phyloP scores from a whole-genome alignment of 805 yeast species.

The Dipodascopsis tothii region DNA sequence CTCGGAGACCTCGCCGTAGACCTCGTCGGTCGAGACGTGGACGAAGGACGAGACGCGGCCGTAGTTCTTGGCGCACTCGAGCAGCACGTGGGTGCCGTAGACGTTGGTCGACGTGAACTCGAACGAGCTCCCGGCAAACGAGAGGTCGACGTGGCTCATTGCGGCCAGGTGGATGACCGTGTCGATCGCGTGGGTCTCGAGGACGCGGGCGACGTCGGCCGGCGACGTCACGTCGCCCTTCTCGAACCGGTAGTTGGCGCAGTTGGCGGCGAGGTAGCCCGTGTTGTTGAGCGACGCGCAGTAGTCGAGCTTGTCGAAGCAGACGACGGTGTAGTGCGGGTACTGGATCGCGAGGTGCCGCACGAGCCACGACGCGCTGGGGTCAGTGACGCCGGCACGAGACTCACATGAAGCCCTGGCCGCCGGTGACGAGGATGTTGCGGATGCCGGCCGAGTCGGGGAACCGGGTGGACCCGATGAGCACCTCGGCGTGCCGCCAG shows the following conservation, averaged over 20 bases:
- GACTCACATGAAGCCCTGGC: constrained; percentile 46
- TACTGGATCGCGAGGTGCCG: constrained; percentile 31
- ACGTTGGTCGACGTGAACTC: constrained; percentile 42
- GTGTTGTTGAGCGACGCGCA: constrained; percentile 35
- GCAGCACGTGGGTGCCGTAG: constrained; percentile 40
- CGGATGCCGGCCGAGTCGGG: not conserved
- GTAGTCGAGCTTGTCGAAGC: constrained; percentile 44
- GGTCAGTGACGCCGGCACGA: not conserved
- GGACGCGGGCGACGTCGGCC: constrained; percentile 23
- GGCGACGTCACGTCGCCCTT: constrained; percentile 35
- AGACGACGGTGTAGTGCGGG: constrained; percentile 33
- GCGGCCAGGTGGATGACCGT: constrained; percentile 49
- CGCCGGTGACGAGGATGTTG: constrained; percentile 44
- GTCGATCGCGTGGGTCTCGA: constrained; percentile 26
- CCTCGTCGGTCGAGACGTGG: constrained; percentile 55
- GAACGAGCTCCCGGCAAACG: constrained; percentile 39
- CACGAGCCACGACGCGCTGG: constrained; percentile 44
- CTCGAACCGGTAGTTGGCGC: constrained; percentile 27
- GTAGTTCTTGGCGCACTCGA: constrained; percentile 36
- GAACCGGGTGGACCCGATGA: constrained; percentile 17
- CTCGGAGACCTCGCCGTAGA: constrained; percentile 42
- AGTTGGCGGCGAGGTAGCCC: constrained; percentile 27
- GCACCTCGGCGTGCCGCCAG: constrained; percentile 14
- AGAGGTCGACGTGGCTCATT: constrained; percentile 47
- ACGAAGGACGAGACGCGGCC: constrained; percentile 29